Conservation (phyloP, 2,329 filamentous ascomycete species). For the Zopfia rhizophila region DNA sequence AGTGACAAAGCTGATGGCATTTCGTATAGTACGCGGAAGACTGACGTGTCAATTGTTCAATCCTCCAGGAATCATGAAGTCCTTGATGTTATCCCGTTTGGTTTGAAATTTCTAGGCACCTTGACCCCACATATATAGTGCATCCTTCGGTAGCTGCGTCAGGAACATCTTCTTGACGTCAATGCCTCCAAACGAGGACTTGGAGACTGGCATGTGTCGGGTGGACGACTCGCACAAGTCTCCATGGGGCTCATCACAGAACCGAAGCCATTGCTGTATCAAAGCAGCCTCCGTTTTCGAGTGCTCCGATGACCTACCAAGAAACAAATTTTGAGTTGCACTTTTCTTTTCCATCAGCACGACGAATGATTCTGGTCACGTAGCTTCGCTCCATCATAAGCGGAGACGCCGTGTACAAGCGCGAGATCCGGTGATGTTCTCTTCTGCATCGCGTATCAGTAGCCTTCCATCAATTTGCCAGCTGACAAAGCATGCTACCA, state of each 20-base stretch:
- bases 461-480: conserved; percentile 20
- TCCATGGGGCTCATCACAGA: conserved; percentile 6
- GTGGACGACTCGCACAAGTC: not conserved
- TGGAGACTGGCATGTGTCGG: not conserved
- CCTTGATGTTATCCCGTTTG: not conserved
- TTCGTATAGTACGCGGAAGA: conserved; percentile 17
- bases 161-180: conserved; percentile 9
- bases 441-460: not conserved
- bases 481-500: conserved; percentile 18
- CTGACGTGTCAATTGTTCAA: not conserved
- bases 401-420: conserved; percentile 14
- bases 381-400: conserved; percentile 3
- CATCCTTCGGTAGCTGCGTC: not conserved
- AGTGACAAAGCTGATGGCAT: conserved; percentile 16
- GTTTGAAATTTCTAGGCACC: no score
- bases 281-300: conserved; percentile 5
- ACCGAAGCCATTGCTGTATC: conserved; percentile 12
- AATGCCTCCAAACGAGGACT: conserved; percentile 16
- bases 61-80: not conserved
- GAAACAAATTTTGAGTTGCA: conserved; percentile 7
- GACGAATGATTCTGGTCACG: conserved; percentile 7
- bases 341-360: conserved; percentile 14
- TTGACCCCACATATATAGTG: conserved; percentile 11
- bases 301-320: conserved; percentile 9
- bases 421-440: conserved; percentile 4